Percentiles rank a stretch among this genome's conserved stretches.
Conservation (phyloP, 2,329 filamentous ascomycete genomes). For the Chrysoporthe puriensis region DNA sequence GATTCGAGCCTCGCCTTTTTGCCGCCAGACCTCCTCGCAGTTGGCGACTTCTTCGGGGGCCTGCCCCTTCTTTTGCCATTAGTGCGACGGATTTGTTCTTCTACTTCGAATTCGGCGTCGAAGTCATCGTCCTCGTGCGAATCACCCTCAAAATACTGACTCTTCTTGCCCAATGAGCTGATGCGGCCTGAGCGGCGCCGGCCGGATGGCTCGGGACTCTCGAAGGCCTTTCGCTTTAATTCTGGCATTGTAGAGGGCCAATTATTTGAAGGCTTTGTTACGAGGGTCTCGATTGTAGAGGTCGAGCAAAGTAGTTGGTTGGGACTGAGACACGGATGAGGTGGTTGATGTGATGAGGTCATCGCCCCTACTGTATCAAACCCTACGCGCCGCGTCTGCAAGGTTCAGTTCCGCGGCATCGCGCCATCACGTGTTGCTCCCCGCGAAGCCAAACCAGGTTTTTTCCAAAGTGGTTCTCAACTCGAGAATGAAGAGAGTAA, state of each 20-base stretch:
- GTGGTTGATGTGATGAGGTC: neutral
- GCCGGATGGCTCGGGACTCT: slow-evolving; percentile 34
- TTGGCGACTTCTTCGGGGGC: slow-evolving; percentile 24
- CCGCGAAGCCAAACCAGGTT: neutral
- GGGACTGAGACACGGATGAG: neutral
- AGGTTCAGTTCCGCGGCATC: neutral
- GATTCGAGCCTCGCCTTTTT: slow-evolving; percentile 31
- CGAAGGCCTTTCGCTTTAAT: slow-evolving; percentile 31
- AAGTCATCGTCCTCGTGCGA: slow-evolving; percentile 34
- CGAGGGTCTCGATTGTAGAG: neutral
- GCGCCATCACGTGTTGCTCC: slow-evolving; percentile 1
- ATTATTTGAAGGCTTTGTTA: neutral
- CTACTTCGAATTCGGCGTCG: slow-evolving; percentile 8
- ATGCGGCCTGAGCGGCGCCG: slow-evolving; percentile 54
- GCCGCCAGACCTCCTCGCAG: neutral
- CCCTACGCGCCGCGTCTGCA: neutral
- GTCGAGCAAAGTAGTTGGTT: neutral
- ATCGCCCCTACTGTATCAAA: neutral
- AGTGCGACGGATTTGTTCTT: slow-evolving; percentile 15
- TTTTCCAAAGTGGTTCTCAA: no score
- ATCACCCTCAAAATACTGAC: slow-evolving; percentile 54
- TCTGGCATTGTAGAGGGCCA: slow-evolving; percentile 14
- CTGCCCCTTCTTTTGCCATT: slow-evolving; percentile 15
- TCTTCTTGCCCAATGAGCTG: slow-evolving; percentile 49
- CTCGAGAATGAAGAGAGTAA: neutral